These are phyloP conservation scores for Xylaria sp. DNA, from an alignment of 2,329 filamentous ascomycete species.

Conservation along the genomic window DNA sequence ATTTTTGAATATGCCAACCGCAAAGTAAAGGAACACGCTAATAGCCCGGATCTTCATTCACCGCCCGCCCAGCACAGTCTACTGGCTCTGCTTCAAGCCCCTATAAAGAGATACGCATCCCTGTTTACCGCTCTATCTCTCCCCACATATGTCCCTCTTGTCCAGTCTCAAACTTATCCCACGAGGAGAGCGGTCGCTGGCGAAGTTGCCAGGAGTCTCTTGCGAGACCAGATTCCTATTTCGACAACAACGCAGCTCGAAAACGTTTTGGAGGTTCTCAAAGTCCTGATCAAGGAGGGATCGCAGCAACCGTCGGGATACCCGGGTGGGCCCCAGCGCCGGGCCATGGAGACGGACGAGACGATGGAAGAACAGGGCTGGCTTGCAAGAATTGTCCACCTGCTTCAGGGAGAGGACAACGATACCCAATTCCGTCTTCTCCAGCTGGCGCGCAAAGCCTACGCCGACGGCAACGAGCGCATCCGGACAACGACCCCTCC, in stretches of 20 bases:
- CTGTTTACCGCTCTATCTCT: slow-evolving; percentile 95
- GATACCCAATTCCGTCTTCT: slow-evolving; percentile 94
- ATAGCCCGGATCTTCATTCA: slow-evolving; percentile 94
- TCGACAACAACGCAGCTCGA: slow-evolving; percentile 80
- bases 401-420: slow-evolving; percentile 83
- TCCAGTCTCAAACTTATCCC: slow-evolving; percentile 90
- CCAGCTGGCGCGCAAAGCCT: slow-evolving; percentile 85
- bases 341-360: slow-evolving; percentile 86
- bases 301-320: slow-evolving; percentile 84
- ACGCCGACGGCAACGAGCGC: slow-evolving; percentile 89
- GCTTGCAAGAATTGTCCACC: slow-evolving; percentile 89
- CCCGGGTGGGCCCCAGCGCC: slow-evolving; percentile 77
- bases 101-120: slow-evolving; percentile 86
- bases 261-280: slow-evolving; percentile 84
- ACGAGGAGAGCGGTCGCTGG: slow-evolving; percentile 90
- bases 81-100: slow-evolving; percentile 86
- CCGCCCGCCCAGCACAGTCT: slow-evolving; percentile 86
- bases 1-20: slow-evolving; percentile 85
- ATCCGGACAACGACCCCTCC: slow-evolving; percentile 96
- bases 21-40: slow-evolving; percentile 87
- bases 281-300: slow-evolving; percentile 92
- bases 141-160: slow-evolving; percentile 87
- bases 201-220: slow-evolving; percentile 81
- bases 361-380: slow-evolving; percentile 98
- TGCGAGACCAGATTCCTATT: slow-evolving; percentile 82